These are phyloP conservation scores for Russula emetica DNA, from an alignment of 768 basidiomycete genomes.

Conservation along the genomic window DNA sequence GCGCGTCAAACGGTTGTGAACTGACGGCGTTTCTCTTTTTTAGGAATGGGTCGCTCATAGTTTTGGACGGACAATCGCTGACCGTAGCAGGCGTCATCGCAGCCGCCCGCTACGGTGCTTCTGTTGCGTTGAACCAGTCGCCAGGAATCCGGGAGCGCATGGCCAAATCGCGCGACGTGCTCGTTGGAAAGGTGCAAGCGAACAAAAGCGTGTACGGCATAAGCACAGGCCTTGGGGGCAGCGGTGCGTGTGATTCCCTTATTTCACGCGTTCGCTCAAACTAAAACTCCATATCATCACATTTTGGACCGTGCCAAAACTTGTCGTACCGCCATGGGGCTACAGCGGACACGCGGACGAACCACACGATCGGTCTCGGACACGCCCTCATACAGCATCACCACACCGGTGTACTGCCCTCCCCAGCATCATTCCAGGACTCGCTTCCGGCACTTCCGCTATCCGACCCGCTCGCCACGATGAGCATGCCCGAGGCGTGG, in stretches of 20 bases:
- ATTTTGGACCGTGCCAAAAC: neutral
- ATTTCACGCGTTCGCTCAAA: neutral
- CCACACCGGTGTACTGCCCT: conserved; percentile 68
- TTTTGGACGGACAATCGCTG: conserved; percentile 67
- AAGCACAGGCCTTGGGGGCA: conserved; percentile 82
- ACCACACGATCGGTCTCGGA: conserved; percentile 66
- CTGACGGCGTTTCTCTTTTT: neutral
- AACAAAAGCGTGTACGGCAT: conserved; percentile 81
- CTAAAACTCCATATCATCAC: neutral
- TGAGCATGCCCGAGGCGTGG: conserved; percentile 82
- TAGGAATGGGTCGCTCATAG: conserved; percentile 59
- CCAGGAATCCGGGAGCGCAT: conserved; percentile 49
- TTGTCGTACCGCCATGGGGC: neutral
- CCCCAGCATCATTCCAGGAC: conserved; percentile 31
- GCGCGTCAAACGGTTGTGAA: neutral
- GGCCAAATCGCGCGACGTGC: conserved; percentile 55
- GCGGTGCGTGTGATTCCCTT: conserved; percentile 40
- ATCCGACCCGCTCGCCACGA: conserved; percentile 58
- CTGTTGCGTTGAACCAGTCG: conserved; percentile 49
- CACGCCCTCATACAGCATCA: conserved; percentile 79
- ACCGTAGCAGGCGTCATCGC: conserved; percentile 77
- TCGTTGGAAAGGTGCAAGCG: conserved; percentile 60
- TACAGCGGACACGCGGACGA: conserved; percentile 81
- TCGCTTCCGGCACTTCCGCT: conserved; percentile 60
- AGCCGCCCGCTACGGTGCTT: conserved; percentile 57